Evolutionary conservation across 768 basidiomycete species (phyloP).

Genomic region (Termitomyces sp.): DNA sequence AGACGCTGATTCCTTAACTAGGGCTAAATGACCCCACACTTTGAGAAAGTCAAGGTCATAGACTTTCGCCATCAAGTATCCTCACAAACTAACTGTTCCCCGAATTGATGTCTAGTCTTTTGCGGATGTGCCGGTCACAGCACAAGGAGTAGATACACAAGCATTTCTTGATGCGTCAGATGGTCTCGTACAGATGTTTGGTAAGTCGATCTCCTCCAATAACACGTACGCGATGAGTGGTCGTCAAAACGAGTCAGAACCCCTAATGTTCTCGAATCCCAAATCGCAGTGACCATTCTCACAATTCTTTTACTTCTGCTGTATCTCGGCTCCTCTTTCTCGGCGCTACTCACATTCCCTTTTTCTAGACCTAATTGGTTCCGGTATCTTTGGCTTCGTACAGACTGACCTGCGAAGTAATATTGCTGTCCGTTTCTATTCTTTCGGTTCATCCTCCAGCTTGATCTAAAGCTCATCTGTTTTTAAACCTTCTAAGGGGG

Average conservation of each 20-base stretch:
- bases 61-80: slow-evolving; percentile 1
- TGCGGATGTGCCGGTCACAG: slow-evolving; percentile 73
- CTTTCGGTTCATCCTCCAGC: not conserved
- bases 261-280: too few relatives aligned
- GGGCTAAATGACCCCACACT: slow-evolving; percentile 44
- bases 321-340: not conserved
- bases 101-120: slow-evolving; percentile 56
- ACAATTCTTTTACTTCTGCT: not conserved
- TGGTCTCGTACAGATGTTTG: slow-evolving; percentile 72
- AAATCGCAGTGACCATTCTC: not conserved
- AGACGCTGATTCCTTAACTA: not conserved
- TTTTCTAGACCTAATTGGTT: slow-evolving; percentile 56
- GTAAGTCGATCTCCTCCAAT: slow-evolving; percentile 28
- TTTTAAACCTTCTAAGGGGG: slow-evolving; percentile 39
- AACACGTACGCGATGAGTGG: slow-evolving; percentile 3
- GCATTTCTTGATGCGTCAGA: slow-evolving; percentile 86
- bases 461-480: not conserved
- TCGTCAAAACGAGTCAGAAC: slow-evolving; percentile 7
- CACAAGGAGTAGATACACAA: slow-evolving; percentile 71
- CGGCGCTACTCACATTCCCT: not conserved
- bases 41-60: slow-evolving; percentile 61
- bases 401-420: slow-evolving; percentile 67
- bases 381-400: slow-evolving; percentile 67
- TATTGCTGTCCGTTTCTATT: slow-evolving; percentile 42
- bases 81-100: not conserved